These are phyloP conservation scores for Xylaria sp. DNA, from an alignment of 2,329 filamentous ascomycete genomes.

Conservation along the genomic window DNA sequence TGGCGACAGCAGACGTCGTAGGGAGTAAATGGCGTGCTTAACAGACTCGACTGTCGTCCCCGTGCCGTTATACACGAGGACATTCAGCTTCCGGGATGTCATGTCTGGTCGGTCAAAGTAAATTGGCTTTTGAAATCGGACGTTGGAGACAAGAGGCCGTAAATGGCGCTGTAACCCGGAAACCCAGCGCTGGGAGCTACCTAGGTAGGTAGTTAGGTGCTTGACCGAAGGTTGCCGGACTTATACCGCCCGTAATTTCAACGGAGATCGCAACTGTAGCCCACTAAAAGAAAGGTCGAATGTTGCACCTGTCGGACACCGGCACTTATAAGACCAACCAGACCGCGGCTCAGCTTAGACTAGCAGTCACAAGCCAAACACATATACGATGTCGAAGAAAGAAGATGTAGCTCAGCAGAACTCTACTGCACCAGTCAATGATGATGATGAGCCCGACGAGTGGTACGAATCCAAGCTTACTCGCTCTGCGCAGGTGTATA, in stretches of 20 bases:
- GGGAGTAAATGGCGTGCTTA: slow-evolving; percentile 85
- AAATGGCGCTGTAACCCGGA: slow-evolving; percentile 17
- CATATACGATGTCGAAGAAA: slow-evolving; percentile 65
- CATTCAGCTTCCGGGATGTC: slow-evolving; percentile 80
- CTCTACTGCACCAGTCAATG: slow-evolving; percentile 62
- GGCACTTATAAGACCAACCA: not conserved
- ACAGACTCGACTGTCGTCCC: slow-evolving; percentile 91
- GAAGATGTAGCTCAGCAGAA: slow-evolving; percentile 58
- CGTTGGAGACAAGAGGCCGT: slow-evolving; percentile 6
- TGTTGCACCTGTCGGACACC: slow-evolving; percentile 11
- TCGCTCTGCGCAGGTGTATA: slow-evolving; percentile 6
- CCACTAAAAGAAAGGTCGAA: slow-evolving; percentile 22
- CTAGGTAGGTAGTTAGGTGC: not conserved
- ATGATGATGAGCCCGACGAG: slow-evolving; percentile 93
- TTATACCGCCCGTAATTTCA: slow-evolving; percentile 17
- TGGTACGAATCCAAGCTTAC: slow-evolving; percentile 71
- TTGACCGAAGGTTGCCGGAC: slow-evolving; percentile 23
- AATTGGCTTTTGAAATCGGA: slow-evolving; percentile 13
- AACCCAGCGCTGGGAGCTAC: not conserved
- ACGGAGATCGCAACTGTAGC: slow-evolving; percentile 15
- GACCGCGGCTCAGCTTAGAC: not conserved
- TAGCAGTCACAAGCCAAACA: not conserved
- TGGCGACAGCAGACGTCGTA: slow-evolving; percentile 85
- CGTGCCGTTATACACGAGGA: slow-evolving; percentile 93
- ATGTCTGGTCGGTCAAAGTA: slow-evolving; percentile 55